These are phyloP conservation scores for Pseudonitzschia multistriata DNA, from an alignment of 108 stramenopile species.

Conservation along the genomic window DNA sequence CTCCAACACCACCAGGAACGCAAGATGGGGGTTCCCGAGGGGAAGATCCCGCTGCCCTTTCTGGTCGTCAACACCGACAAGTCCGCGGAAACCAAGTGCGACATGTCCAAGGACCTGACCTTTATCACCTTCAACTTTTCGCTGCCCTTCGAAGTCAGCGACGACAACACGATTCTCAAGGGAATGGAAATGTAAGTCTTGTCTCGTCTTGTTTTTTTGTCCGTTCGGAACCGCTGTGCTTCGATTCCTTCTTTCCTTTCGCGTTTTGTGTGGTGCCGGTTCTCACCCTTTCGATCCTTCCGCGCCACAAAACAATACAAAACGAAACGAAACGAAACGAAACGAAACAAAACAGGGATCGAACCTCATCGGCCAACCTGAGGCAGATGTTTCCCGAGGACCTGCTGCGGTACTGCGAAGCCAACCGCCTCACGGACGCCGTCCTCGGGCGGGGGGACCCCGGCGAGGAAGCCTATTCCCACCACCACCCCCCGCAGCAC, in stretches of 20 bases:
- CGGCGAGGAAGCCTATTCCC: not conserved
- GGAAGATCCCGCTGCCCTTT: constrained; percentile 87
- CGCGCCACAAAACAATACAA: constrained; percentile 5
- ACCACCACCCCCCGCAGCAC: not conserved
- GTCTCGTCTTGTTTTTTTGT: not conserved
- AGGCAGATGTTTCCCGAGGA: constrained; percentile 60
- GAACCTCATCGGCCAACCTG: constrained; percentile 42
- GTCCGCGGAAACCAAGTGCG: constrained; percentile 86
- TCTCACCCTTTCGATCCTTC: constrained; percentile 15
- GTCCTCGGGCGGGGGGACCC: constrained; percentile 29
- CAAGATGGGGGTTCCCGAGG: constrained; percentile 17
- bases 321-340: not conserved
- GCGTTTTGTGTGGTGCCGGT: not conserved
- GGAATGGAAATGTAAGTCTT: constrained; percentile 79
- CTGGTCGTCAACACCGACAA: constrained; percentile 87
- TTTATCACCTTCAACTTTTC: constrained; percentile 92
- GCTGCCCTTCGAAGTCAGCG: constrained; percentile 91
- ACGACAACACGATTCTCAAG: constrained; percentile 93
- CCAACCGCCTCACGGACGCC: constrained; percentile 45
- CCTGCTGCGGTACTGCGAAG: constrained; percentile 52
- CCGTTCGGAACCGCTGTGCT: no score
- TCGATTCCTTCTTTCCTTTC: not conserved
- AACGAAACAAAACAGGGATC: constrained; percentile 49
- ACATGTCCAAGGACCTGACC: constrained; percentile 83
- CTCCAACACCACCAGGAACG: not conserved